A percentile compares a stretch with the other conserved stretches of the same genome.
Evolutionary conservation across 73 alveolate species (phyloP).

Genomic region (Paramecium primaurelia): DNA sequence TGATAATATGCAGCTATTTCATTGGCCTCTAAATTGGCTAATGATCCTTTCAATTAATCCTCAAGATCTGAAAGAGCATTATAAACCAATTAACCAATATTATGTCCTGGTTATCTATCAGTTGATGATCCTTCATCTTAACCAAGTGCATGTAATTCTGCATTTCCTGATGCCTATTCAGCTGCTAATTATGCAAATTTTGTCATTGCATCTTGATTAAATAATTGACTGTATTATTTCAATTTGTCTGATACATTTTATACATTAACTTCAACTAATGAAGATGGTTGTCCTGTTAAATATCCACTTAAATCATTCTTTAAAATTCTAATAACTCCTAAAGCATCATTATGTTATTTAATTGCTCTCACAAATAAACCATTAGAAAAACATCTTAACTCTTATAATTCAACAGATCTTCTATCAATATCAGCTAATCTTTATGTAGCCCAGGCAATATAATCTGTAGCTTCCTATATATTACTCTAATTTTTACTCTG

Average conservation of each 20-base stretch:
- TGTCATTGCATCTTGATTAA: constrained; percentile 5
- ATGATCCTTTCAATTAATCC: neutral
- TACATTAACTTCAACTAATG: neutral
- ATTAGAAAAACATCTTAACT: neutral
- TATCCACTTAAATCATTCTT: constrained; percentile 24
- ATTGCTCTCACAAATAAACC: neutral
- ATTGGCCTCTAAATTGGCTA: neutral
- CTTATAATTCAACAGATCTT: neutral
- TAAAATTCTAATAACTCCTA: neutral
- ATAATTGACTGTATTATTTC: neutral
- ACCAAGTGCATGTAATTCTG: constrained; percentile 48
- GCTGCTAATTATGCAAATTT: neutral
- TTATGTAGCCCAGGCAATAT: neutral
- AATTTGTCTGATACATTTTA: constrained; percentile 5
- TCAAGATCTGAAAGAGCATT: constrained; percentile 18
- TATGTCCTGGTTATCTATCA: neutral
- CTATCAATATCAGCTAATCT: neutral
- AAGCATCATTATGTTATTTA: neutral
- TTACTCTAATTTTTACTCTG: neutral
- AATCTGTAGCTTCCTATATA: neutral
- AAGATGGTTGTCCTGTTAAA: neutral
- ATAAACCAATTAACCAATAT: neutral
- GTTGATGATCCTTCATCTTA: neutral
- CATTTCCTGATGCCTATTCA: constrained; percentile 40
- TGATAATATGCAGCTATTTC: constrained; percentile 25